Conservation (phyloP, 192 early-diverging fungal genomes). For the Podila minutissima region DNA sequence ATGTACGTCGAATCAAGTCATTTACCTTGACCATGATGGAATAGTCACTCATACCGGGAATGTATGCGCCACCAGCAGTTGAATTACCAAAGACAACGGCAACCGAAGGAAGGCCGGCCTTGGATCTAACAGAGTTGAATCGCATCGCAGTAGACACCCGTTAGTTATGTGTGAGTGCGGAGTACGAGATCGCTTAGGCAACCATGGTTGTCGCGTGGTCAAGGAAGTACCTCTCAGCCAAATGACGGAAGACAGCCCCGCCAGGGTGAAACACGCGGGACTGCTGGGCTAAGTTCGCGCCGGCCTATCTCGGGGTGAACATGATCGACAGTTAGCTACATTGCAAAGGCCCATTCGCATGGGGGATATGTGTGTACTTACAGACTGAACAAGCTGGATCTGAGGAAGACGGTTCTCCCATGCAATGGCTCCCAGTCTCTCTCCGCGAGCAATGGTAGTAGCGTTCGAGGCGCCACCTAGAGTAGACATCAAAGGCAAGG, state of each 20-base stretch:
- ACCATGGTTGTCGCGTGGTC: neutral
- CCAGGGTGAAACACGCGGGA: constrained; percentile 72
- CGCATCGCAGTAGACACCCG: neutral
- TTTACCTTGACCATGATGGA: constrained; percentile 71
- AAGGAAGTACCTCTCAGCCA: constrained; percentile 56
- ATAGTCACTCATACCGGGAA: constrained; percentile 73
- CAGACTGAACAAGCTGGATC: constrained; percentile 67
- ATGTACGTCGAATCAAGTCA: neutral
- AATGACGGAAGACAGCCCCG: constrained; percentile 68
- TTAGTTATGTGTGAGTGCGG: too few species aligned
- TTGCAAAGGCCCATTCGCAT: too few species aligned
- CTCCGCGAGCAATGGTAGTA: constrained; percentile 60
- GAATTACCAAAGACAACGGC: constrained; percentile 74
- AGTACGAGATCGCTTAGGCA: too few species aligned
- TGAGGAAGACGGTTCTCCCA: constrained; percentile 67
- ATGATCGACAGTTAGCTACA: too few species aligned
- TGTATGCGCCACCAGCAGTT: constrained; percentile 74
- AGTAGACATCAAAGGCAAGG: too few species aligned
- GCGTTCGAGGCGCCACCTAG: constrained; percentile 67
- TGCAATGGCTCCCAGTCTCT: constrained; percentile 64
- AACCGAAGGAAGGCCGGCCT: constrained; percentile 66
- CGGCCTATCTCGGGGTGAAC: constrained; percentile 52
- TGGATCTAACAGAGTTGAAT: constrained; percentile 56
- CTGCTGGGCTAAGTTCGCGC: constrained; percentile 74
- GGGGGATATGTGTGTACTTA: constrained; percentile 14